phyloP scores from a whole-genome alignment of 257 asterid genomes.

The Capsicum baccatum region DNA sequence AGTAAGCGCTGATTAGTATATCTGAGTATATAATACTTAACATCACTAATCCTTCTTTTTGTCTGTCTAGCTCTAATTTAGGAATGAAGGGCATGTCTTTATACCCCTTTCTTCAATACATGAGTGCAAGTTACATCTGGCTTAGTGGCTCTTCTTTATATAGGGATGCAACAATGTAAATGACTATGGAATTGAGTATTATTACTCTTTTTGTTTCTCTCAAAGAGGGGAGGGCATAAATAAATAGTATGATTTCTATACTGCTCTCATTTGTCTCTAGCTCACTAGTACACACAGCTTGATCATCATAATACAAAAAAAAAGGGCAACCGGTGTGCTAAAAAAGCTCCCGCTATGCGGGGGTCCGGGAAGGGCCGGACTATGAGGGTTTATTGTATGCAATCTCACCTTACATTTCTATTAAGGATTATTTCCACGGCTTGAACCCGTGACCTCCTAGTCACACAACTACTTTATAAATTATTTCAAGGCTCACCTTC shows the following conservation, averaged over 20 bases:
- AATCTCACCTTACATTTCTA: too few species aligned
- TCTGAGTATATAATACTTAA: slow-evolving; percentile 22
- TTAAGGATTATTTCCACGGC: too few species aligned
- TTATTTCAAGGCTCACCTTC: too few species aligned
- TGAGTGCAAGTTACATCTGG: slow-evolving; percentile 19
- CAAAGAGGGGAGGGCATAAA: slow-evolving; percentile 25
- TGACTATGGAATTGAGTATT: slow-evolving; percentile 27
- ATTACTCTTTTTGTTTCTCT: slow-evolving; percentile 22
- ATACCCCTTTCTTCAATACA: neutral
- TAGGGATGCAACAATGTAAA: slow-evolving; percentile 27
- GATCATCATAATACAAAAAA: neutral
- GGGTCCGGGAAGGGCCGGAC: too few species aligned
- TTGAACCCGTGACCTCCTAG: too few species aligned
- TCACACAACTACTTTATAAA: too few species aligned
- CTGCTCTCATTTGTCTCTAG: neutral
- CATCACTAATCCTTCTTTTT: slow-evolving; percentile 30
- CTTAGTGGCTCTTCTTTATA: slow-evolving; percentile 22
- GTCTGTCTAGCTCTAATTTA: slow-evolving; percentile 27
- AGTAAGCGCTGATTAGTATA: slow-evolving; percentile 31
- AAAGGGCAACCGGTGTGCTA: too few species aligned
- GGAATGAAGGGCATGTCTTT: slow-evolving; percentile 22
- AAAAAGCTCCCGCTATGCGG: too few species aligned
- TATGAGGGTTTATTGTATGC: too few species aligned
- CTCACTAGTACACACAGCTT: too few species aligned
- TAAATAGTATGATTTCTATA: neutral